phyloP scores from a whole-genome alignment of 371 early-diverging fungal species.

The Lichtheimia corymbifera region DNA sequence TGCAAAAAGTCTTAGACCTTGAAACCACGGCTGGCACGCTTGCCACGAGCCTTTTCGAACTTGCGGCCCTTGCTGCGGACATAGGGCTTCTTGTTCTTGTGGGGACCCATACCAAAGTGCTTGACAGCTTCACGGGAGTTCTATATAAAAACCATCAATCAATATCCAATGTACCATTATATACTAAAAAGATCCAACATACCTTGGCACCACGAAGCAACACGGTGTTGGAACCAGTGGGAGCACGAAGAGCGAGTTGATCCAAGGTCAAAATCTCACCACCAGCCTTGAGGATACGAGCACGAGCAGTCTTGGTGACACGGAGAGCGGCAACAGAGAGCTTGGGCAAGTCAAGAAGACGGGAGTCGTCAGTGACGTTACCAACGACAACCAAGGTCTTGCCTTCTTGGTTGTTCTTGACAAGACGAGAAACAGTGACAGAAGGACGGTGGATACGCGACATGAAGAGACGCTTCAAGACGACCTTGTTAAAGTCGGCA shows the following conservation, averaged over 20 bases:
- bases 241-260: conserved; percentile 97
- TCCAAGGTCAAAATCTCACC: conserved; percentile 98
- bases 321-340: conserved; percentile 93
- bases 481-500: conserved; percentile 97
- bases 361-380: conserved; percentile 95
- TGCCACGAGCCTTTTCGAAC: conserved; percentile 99
- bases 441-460: conserved; percentile 97
- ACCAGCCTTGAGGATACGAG: conserved; percentile 97
- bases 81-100: conserved; percentile 85
- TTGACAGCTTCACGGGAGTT: conserved; percentile 93
- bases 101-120: conserved; percentile 84
- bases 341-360: conserved; percentile 94
- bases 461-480: conserved; percentile 98
- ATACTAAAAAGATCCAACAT: no score
- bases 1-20: conserved; percentile 64
- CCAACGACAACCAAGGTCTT: conserved; percentile 94
- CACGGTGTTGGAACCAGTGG: conserved; percentile 94
- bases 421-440: conserved; percentile 88
- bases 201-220: conserved; percentile 89
- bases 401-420: conserved; percentile 65
- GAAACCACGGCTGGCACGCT: conserved; percentile 95
- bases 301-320: conserved; percentile 94
- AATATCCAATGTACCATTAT: no score
- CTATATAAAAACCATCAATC: conserved; percentile 11
- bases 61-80: conserved; percentile 99